These are phyloP conservation scores for Trichosporon inkin DNA, from an alignment of 1,284 basidiomycete genomes.

Conservation along the genomic window DNA sequence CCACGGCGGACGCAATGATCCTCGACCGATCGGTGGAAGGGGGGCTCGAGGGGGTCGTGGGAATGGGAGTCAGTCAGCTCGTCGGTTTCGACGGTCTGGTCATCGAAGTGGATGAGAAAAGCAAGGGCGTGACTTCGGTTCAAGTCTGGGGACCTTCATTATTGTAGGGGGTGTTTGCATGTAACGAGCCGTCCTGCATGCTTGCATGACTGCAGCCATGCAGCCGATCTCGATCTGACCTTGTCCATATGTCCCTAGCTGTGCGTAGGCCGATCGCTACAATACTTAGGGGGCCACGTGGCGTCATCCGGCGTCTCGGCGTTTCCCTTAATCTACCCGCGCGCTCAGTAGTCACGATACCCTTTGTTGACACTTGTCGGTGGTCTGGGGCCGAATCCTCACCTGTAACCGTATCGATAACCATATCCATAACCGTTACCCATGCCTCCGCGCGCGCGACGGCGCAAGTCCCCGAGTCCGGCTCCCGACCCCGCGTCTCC, in stretches of 20 bases:
- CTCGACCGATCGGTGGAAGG: conserved; percentile 75
- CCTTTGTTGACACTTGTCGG: conserved; percentile 10
- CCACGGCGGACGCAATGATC: conserved; percentile 60
- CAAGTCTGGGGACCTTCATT: conserved; percentile 28
- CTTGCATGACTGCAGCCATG: conserved; percentile 6
- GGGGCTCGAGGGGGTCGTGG: conserved; percentile 54
- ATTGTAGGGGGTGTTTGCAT: neutral
- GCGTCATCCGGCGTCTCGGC: conserved; percentile 3
- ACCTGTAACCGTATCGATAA: neutral
- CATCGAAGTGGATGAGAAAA: conserved; percentile 67
- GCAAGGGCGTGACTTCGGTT: conserved; percentile 55
- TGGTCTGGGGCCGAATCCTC: neutral
- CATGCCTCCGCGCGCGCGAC: conserved; percentile 10
- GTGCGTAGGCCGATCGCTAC: neutral
- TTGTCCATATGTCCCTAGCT: too few relatives aligned
- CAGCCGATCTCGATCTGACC: neutral
- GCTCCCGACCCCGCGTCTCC: conserved; percentile 9
- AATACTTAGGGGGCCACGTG: neutral
- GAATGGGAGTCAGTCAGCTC: conserved; percentile 48
- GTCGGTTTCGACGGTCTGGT: conserved; percentile 77
- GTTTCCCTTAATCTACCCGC: conserved; percentile 9
- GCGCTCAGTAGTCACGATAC: neutral
- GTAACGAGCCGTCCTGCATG: neutral
- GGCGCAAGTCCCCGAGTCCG: conserved; percentile 18
- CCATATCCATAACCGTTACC: neutral